These are phyloP conservation scores for Grammothele lineata DNA, from an alignment of 768 basidiomycete species.

Conservation along the genomic window DNA sequence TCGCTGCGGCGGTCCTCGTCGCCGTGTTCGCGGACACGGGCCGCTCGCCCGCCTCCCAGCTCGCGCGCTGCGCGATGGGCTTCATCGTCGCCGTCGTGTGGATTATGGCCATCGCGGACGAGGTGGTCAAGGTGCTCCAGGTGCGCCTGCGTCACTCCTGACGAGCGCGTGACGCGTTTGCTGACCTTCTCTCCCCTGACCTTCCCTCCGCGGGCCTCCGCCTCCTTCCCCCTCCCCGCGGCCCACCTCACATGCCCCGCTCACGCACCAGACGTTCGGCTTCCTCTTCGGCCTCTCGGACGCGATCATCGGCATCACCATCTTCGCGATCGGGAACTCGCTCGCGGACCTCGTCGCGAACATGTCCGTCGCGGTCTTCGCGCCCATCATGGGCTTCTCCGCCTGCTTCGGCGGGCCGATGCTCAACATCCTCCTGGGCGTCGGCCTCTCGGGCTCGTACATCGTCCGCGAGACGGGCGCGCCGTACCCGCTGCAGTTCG, in stretches of 20 bases:
- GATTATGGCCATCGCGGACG: slow-evolving; percentile 98
- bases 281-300: slow-evolving; percentile 94
- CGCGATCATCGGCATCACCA: slow-evolving; percentile 93
- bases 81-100: slow-evolving; percentile 90
- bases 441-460: slow-evolving; percentile 89
- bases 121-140: slow-evolving; percentile 87
- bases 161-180: background rate
- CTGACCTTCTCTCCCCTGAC: background rate
- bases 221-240: background rate
- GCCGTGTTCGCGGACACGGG: slow-evolving; percentile 58
- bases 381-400: slow-evolving; percentile 91
- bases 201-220: too few species aligned
- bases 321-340: slow-evolving; percentile 96
- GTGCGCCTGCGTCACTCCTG: too few species aligned
- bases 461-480: slow-evolving; percentile 61
- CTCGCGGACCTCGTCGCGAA: slow-evolving; percentile 96
- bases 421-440: slow-evolving; percentile 87
- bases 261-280: slow-evolving; percentile 68
- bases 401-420: slow-evolving; percentile 93
- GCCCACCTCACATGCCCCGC: background rate
- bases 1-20: slow-evolving; percentile 50
- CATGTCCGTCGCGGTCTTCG: slow-evolving; percentile 92
- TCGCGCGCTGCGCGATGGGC: slow-evolving; percentile 84
- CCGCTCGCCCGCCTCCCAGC: slow-evolving; percentile 48
- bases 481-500: slow-evolving; percentile 74